phyloP scores from a whole-genome alignment of 768 basidiomycete genomes.

The Kwoniella bestiolae region DNA sequence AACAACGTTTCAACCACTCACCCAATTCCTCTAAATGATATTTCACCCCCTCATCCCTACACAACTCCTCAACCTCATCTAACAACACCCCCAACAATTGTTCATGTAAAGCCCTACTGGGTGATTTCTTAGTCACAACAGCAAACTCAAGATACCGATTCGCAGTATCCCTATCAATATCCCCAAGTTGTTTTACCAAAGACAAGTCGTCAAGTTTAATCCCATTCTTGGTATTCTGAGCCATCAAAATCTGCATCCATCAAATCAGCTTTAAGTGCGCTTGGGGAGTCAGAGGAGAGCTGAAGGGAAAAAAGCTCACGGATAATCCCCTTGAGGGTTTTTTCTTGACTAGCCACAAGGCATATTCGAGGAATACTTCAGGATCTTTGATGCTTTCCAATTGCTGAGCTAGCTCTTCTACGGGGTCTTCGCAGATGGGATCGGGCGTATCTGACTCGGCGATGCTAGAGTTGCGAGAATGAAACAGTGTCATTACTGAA shows the following conservation, averaged over 20 bases:
- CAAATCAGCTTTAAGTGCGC: slow-evolving; percentile 1
- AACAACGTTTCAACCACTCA: too few relatives aligned
- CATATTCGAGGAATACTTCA: slow-evolving; percentile 71
- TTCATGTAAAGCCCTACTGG: slow-evolving; percentile 69
- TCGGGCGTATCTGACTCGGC: slow-evolving; percentile 71
- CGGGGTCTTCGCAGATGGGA: slow-evolving; percentile 68
- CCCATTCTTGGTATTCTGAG: slow-evolving; percentile 65
- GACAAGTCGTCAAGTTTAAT: slow-evolving; percentile 68
- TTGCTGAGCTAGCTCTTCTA: slow-evolving; percentile 66
- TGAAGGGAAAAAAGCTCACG: slow-evolving; percentile 59
- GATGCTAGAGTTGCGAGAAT: slow-evolving; percentile 60
- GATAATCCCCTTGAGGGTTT: slow-evolving; percentile 73
- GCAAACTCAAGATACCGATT: slow-evolving; percentile 78
- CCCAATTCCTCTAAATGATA: slow-evolving; percentile 60
- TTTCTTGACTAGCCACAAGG: slow-evolving; percentile 74
- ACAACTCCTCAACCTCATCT: slow-evolving; percentile 33
- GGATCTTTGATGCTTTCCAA: slow-evolving; percentile 68
- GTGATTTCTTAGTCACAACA: slow-evolving; percentile 70
- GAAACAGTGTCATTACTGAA: slow-evolving; percentile 54
- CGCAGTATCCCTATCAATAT: slow-evolving; percentile 67
- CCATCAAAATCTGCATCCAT: slow-evolving; percentile 65
- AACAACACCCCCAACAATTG: slow-evolving; percentile 69
- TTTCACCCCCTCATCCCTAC: slow-evolving; percentile 60
- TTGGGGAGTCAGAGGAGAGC: neutral
- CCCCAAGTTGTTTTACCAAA: slow-evolving; percentile 65